These are phyloP conservation scores for Lichtheimia ramosa DNA, from an alignment of 371 early-diverging fungal genomes.

Conservation along the genomic window DNA sequence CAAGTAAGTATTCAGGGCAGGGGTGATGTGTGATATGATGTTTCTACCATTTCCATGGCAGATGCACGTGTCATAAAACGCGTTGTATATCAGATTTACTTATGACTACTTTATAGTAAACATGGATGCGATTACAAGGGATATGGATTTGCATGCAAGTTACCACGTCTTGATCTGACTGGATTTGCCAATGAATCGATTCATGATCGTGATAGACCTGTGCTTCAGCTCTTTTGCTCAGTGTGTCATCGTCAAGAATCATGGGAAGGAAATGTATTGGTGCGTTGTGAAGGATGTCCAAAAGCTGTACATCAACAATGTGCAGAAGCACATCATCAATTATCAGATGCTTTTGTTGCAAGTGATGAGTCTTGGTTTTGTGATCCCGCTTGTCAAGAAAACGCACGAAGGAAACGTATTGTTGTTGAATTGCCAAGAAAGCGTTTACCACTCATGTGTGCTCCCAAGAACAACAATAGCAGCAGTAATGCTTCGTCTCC, in stretches of 20 bases:
- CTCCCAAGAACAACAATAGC: slow-evolving; percentile 13
- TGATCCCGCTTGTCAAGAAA: slow-evolving; percentile 68
- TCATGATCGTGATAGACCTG: slow-evolving; percentile 78
- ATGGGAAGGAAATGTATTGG: slow-evolving; percentile 61
- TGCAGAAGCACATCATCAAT: slow-evolving; percentile 28
- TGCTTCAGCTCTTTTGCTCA: slow-evolving; percentile 85
- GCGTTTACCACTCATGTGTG: slow-evolving; percentile 67
- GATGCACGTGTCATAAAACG: neutral
- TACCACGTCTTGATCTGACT: slow-evolving; percentile 82
- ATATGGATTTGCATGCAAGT: slow-evolving; percentile 88
- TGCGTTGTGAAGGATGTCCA: slow-evolving; percentile 87
- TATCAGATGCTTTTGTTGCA: slow-evolving; percentile 50
- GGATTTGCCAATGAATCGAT: slow-evolving; percentile 74
- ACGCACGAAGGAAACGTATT: slow-evolving; percentile 57
- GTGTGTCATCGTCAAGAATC: slow-evolving; percentile 78
- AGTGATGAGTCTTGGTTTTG: slow-evolving; percentile 71
- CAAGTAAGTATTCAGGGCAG: slow-evolving; percentile 59
- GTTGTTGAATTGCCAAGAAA: slow-evolving; percentile 69
- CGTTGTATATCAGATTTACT: neutral
- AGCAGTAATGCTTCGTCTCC: neutral
- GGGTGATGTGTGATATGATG: slow-evolving; percentile 3
- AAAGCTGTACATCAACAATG: slow-evolving; percentile 82
- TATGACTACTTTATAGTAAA: slow-evolving; percentile 49
- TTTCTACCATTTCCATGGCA: neutral
- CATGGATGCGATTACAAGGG: slow-evolving; percentile 95